A percentile compares a stretch with the other conserved stretches of the same genome.
Conservation (phyloP, 2,329 filamentous ascomycete species). For the Hypoxylon sp. region DNA sequence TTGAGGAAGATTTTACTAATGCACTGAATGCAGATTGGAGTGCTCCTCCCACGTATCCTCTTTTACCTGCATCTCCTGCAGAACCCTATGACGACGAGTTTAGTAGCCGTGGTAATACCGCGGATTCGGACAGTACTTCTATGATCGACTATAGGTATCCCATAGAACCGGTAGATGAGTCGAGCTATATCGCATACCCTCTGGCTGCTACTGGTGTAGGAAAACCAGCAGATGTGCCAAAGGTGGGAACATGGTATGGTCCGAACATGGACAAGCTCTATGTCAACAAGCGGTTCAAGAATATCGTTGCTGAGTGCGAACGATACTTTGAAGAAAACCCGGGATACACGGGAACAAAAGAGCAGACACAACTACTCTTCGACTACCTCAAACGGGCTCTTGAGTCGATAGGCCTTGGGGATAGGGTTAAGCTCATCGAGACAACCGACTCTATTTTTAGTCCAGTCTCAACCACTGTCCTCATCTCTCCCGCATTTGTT, state of each 20-base stretch:
- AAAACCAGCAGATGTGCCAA: too few relatives aligned
- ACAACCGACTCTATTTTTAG: background rate
- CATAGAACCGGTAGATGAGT: background rate
- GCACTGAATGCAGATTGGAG: background rate
- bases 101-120: background rate
- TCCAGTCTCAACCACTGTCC: background rate
- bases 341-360: conserved; percentile 3
- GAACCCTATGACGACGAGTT: background rate
- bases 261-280: background rate
- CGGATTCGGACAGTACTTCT: background rate
- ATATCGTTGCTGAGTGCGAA: conserved; percentile 16
- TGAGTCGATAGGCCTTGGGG: conserved; percentile 11
- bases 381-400: conserved; percentile 12
- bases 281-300: conserved; percentile 12
- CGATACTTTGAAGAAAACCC: background rate
- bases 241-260: conserved; percentile 26
- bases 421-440: background rate
- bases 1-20: background rate
- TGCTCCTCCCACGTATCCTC: background rate
- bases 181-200: background rate
- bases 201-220: background rate
- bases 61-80: background rate
- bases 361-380: background rate
- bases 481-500: background rate
- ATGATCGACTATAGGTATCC: background rate